Evolutionary conservation across 768 basidiomycete genomes (phyloP), one percentile per base, ranked within the genome.

Genomic region (Crepidotus variabilis): DNA sequence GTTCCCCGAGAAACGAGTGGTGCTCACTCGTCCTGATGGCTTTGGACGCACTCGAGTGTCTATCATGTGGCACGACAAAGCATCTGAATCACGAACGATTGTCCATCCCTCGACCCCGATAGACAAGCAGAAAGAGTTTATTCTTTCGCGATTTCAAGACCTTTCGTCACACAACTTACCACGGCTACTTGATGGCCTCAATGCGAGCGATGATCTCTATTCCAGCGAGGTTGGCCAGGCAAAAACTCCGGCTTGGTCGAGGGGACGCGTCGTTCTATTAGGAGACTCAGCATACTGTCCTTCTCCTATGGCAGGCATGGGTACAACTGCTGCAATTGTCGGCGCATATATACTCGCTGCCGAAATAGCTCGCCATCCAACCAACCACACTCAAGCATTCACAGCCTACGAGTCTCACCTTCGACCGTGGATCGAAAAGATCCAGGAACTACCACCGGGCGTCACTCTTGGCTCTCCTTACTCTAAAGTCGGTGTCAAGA

Each of bases 381-480:
- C 9, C 23, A 43, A 52, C 36, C 51, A 52, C 22, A 16, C 2
- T 35, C 23, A 52, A 43, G 51, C 51, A 0, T 52, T 52, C 22
- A 35, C 36, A 13, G 36, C 36, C 13, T 52, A 52, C 51, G 51
- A 52, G 14, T 9, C 36, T 13, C 51, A 18, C 14, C 51, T 52
- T 43, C 23, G 51, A 52, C 51, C 51, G n/a, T 52, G 51, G 51
- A 43, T 55, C n/a, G 22, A 21, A 22, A 55, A 35, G 47, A 18
- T 47, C 21, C 47, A 48, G 47, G 18, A 35, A 14, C 28, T 47
- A 20, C 22, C 32, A 48, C 43, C 43, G 16, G 46, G 20, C n/a
- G 53, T 28, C 28, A 28, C 28, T 28, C 28, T 3, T 4, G 28
- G 28, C 28, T 8, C 28, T 28, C 28, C 28, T 28, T 28, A 3